phyloP scores from a whole-genome alignment of 2,329 filamentous ascomycete species.

The Periconia macrospinosa region DNA sequence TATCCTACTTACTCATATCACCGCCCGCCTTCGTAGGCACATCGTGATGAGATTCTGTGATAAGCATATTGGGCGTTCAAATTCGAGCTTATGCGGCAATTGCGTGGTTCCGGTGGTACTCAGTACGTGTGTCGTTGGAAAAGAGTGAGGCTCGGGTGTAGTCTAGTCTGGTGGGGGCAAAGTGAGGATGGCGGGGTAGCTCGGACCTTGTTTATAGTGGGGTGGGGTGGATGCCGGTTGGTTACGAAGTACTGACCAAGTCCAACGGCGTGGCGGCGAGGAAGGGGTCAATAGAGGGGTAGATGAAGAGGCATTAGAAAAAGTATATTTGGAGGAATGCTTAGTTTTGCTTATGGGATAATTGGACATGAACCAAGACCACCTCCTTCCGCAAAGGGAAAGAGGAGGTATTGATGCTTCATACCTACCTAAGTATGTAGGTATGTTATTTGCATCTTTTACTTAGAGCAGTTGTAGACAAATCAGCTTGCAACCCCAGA shows the following conservation, averaged over 20 bases:
- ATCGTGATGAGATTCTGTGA: slow-evolving; percentile 62
- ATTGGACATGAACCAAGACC: too few relatives aligned
- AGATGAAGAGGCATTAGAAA: too few relatives aligned
- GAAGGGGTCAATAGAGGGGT: neutral
- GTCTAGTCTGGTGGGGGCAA: neutral
- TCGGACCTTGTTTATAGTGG: neutral
- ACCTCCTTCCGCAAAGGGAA: too few relatives aligned
- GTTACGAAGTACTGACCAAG: neutral
- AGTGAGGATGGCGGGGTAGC: neutral
- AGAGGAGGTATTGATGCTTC: too few relatives aligned
- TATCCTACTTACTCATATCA: slow-evolving; percentile 55
- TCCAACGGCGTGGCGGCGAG: neutral
- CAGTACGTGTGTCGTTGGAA: too few relatives aligned
- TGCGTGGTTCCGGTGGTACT: too few relatives aligned
- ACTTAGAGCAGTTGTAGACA: too few relatives aligned
- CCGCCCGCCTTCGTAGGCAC: slow-evolving; percentile 62
- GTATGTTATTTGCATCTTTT: too few relatives aligned
- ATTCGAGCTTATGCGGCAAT: neutral
- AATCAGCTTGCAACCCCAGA: too few relatives aligned
- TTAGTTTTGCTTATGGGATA: too few relatives aligned
- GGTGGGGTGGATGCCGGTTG: neutral
- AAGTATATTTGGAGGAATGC: too few relatives aligned
- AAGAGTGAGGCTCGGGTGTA: neutral
- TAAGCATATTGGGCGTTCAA: slow-evolving; percentile 53
- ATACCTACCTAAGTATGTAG: neutral